These are phyloP conservation scores for Nicotiana undulata DNA, from an alignment of 257 asterid species.

Conservation along the genomic window DNA sequence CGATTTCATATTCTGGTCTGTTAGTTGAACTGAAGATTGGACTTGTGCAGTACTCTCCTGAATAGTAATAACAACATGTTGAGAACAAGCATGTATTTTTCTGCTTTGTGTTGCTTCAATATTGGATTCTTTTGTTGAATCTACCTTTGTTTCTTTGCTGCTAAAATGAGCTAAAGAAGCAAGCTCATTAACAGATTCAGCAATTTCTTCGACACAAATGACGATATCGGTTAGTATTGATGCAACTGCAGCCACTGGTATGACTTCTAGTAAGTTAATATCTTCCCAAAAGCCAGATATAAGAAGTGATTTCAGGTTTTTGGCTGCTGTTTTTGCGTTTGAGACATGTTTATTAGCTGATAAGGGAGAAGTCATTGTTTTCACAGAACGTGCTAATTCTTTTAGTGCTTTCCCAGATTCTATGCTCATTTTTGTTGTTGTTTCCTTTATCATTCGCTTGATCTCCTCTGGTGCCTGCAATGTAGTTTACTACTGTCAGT, in stretches of 20 bases:
- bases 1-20: too few species aligned
- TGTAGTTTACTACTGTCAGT: background rate
- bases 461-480: conserved; percentile 47
- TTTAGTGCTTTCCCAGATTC: conserved; percentile 61
- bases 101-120: too few species aligned
- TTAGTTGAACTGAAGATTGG: too few species aligned
- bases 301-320: conserved; percentile 36
- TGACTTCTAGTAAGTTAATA: conserved; percentile 26
- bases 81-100: too few species aligned
- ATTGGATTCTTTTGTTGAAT: too few species aligned
- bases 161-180: conserved; percentile 49
- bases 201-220: conserved; percentile 33
- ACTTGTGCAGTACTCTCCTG: background rate
- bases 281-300: conserved; percentile 34
- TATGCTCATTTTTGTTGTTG: conserved; percentile 36
- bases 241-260: conserved; percentile 49
- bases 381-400: conserved; percentile 38
- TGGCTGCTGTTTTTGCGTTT: conserved; percentile 35
- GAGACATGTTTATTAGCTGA: conserved; percentile 25
- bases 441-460: conserved; percentile 21
- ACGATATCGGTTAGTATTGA: conserved; percentile 48
- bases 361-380: conserved; percentile 42
- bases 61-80: background rate
- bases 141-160: too few species aligned
- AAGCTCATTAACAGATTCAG: conserved; percentile 49